Base-by-base conservation (phyloP, 1,139 yeast genomes). In the Protomyces macrosporus region DNA sequence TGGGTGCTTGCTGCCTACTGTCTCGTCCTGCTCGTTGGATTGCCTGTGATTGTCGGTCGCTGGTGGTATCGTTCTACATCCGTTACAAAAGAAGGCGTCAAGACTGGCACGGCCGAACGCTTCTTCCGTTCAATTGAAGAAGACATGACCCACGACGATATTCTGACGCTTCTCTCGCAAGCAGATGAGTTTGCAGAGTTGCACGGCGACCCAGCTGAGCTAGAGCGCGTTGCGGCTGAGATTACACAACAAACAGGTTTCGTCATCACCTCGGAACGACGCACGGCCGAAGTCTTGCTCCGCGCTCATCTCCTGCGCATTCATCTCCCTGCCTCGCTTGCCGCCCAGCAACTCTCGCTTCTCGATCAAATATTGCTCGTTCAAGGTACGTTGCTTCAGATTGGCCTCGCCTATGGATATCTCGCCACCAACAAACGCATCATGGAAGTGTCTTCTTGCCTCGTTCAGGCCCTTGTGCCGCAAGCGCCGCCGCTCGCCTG, bases 21-120 rank as follows among this genome's bases (percentile, higher is more conserved):
- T 63, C 69, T 84, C 9, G 75, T 89, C 57, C 84, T 95, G 69
- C 97, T 96, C 32, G 79, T 86, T 4, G 78, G 89, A 12, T 81
- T 93, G 66, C 98, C 98, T 1, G 78, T 78, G 64, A 75, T 88
- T 60, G 98, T 95, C 37, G 69, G 78, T 48, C 79, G 80, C 53
- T 91, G 98, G 97, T 95, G 99, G 99, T 79, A 80, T 63, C 84
- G 84, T 65, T 90, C 90, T 60, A 88, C 88, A 74, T 79, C 86
- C 6, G 86, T 85, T 72, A 95, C 97, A 50, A 88, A 86, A 70
- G 85, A 84, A 71, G 97, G 97, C 1, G 80, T 95, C 68, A 90
- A 88, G 70, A 85, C 88, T 57, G 83, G 84, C 37, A 88, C 98
- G 32, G 97, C 98, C 51, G 78, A 76, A 69, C 69, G 70, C 45